Evolutionary conservation across 352 stramenopile genomes (phyloP).

Genomic region (Phytophthora constricta): DNA sequence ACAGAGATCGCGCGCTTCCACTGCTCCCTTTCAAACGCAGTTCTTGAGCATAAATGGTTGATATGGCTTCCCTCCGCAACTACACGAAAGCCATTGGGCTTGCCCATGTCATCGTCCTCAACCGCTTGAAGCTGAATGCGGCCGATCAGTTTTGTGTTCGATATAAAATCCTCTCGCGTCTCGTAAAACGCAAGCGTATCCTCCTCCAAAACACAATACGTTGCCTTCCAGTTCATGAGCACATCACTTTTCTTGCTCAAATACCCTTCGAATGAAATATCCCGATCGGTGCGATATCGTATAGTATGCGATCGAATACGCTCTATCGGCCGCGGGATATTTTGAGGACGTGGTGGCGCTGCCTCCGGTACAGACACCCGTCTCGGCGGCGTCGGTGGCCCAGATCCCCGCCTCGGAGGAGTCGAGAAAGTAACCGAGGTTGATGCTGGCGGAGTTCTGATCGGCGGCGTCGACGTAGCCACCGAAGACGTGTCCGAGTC

Average conservation of each 20-base stretch:
- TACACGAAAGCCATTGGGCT: conserved; percentile 73
- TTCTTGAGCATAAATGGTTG: conserved; percentile 78
- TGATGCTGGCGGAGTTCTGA: conserved; percentile 19
- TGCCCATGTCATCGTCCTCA: conserved; percentile 70
- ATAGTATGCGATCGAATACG: conserved; percentile 67
- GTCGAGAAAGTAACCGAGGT: conserved; percentile 21
- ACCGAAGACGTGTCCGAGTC: conserved; percentile 38
- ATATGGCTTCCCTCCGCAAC: conserved; percentile 71
- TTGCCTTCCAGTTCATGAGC: conserved; percentile 69
- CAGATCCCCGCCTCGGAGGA: conserved; percentile 17
- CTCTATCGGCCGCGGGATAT: conserved; percentile 22
- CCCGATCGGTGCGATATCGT: conserved; percentile 66
- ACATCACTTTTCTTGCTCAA: conserved; percentile 87
- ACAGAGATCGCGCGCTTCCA: conserved; percentile 80
- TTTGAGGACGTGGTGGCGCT: conserved; percentile 1
- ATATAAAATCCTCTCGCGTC: conserved; percentile 84
- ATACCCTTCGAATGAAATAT: conserved; percentile 86
- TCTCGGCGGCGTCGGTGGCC: conserved; percentile 16
- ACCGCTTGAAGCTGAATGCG: conserved; percentile 74
- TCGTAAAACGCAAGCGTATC: conserved; percentile 84
- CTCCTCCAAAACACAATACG: conserved; percentile 82
- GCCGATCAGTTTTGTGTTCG: conserved; percentile 77
- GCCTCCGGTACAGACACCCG: background rate
- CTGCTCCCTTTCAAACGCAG: conserved; percentile 81
- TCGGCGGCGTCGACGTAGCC: conserved; percentile 16